These are phyloP conservation scores for Wickerhamiella australiensis DNA, from an alignment of 805 yeast species.

Conservation along the genomic window DNA sequence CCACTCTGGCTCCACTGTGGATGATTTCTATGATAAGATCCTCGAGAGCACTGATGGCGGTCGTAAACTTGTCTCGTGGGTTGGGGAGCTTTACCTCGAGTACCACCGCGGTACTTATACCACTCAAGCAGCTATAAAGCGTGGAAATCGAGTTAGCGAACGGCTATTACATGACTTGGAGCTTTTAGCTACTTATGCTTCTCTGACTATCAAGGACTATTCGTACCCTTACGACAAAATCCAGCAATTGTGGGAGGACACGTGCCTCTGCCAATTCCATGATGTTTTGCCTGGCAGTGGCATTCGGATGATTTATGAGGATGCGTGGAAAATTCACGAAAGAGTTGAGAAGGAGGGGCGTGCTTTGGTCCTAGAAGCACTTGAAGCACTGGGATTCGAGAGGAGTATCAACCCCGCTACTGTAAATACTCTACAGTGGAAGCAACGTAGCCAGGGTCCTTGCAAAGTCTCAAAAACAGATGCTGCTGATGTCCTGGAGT, in stretches of 20 bases:
- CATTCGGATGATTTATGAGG: constrained; percentile 87
- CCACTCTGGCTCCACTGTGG: constrained; percentile 65
- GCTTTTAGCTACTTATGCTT: constrained; percentile 65
- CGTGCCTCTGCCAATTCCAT: constrained; percentile 86
- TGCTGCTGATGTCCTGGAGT: constrained; percentile 36
- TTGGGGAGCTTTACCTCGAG: constrained; percentile 87
- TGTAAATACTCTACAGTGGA: constrained; percentile 3
- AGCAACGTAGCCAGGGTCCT: background rate
- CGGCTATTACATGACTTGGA: constrained; percentile 74
- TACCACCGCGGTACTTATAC: constrained; percentile 97
- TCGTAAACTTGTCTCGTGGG: constrained; percentile 65
- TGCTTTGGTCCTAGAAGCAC: constrained; percentile 40
- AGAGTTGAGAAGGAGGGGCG: constrained; percentile 43
- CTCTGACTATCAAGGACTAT: constrained; percentile 40
- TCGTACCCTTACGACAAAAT: constrained; percentile 61
- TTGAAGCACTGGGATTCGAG: constrained; percentile 32
- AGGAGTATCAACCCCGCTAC: background rate
- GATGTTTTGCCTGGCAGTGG: constrained; percentile 97
- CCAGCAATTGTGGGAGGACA: constrained; percentile 72
- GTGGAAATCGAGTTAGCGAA: constrained; percentile 66
- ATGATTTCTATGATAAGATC: constrained; percentile 62
- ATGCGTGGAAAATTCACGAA: constrained; percentile 67
- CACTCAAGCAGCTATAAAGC: constrained; percentile 78
- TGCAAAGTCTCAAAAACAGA: background rate
- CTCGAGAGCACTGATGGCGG: constrained; percentile 55